These are phyloP conservation scores for Puccinia novopanici DNA, from an alignment of 1,284 basidiomycete genomes.

Conservation along the genomic window DNA sequence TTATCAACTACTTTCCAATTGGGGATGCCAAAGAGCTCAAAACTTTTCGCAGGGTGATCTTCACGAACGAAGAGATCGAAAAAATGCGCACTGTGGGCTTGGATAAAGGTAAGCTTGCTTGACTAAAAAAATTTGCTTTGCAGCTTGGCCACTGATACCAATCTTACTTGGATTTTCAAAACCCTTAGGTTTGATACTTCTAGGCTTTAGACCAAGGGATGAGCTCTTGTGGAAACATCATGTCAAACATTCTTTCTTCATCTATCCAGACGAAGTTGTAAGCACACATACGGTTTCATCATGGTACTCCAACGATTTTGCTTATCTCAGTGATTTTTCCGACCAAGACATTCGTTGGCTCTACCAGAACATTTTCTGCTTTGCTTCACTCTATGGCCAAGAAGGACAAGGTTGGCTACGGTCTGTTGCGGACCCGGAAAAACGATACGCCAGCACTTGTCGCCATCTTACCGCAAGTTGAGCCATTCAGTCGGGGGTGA, in stretches of 20 bases:
- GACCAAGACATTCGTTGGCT: conserved; percentile 67
- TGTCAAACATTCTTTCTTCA: conserved; percentile 84
- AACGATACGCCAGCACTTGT: conserved; percentile 79
- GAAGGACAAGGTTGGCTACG: conserved; percentile 80
- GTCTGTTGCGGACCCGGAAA: conserved; percentile 70
- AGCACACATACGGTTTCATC: not conserved
- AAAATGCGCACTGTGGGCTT: conserved; percentile 24
- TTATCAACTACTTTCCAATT: conserved; percentile 35
- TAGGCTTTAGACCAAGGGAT: conserved; percentile 78
- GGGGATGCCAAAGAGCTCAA: conserved; percentile 22
- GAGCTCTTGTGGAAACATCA: conserved; percentile 78
- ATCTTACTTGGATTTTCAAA: not conserved
- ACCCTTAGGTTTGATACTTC: conserved; percentile 71
- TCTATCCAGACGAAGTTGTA: conserved; percentile 72
- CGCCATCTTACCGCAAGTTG: conserved; percentile 70
- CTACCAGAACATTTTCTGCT: conserved; percentile 85
- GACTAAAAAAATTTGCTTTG: not conserved
- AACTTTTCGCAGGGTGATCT: conserved; percentile 28
- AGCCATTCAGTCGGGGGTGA: not conserved
- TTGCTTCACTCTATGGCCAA: conserved; percentile 79
- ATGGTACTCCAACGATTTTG: not conserved
- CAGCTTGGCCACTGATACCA: not conserved
- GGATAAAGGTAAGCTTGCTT: conserved; percentile 11
- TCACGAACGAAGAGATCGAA: conserved; percentile 26
- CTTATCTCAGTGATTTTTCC: not conserved